Base-by-base conservation (phyloP, 176 grass and related monocot species). In the Avena sativa region DNA sequence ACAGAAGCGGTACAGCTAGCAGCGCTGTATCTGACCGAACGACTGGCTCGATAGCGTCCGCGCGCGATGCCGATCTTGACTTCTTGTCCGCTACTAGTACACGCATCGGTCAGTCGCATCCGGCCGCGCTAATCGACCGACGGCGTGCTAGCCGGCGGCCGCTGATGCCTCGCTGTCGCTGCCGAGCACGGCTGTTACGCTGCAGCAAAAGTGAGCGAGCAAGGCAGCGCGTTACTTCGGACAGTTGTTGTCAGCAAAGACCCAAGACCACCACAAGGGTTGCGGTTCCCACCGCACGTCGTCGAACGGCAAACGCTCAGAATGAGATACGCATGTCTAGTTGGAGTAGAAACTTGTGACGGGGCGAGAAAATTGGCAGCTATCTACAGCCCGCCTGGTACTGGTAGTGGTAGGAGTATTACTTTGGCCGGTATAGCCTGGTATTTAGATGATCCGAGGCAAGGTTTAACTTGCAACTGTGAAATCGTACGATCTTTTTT, bases 51-150 rank as follows among this genome's bases (percentile, higher is more conserved):
- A 30, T 25, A 8, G 52, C 52, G 19, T 6, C 20, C 9, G 68
- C 83, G 88, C 82, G 77, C 11, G 88, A 86, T 82, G 79, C 79
- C 60, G 59, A 86, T 30, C 85, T 90, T 90, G 83, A 90, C 83
- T 82, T 59, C 10, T 43, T 85, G 76, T 12, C 47, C 19, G 11
- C 69, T 43, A 0, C 57, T 6, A 1, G 36, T 10, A 3, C 51
- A 20, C 8, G 47, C 49, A 51, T 43, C 38, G 38, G 3, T 14
- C 7, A 3, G 3, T 13, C 7, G 6, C 8, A 9, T 15, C 57
- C 16, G 10, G 49, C 4, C 26, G 3, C 9, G 20, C n/a, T 6
- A 17, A 21, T 62, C 4, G 25, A 12, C 59, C 9, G n/a, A 12
- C 59, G 20, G 38, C 38, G 32, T 32, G 32, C 5, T 43, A 43